Conservation (phyloP, 345 rosid species). For the Abelmoschus esculentus region DNA sequence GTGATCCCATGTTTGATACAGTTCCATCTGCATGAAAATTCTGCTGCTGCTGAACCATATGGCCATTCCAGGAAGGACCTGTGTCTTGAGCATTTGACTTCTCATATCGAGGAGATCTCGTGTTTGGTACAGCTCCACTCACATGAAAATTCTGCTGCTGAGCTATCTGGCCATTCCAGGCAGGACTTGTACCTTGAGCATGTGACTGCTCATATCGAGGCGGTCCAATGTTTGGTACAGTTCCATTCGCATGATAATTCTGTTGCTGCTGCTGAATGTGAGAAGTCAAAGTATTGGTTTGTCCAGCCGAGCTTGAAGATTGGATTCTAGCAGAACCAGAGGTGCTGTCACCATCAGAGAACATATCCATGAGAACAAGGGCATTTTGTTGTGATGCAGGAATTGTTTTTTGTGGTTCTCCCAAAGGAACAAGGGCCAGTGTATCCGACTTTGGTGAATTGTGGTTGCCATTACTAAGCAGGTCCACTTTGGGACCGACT, state of each 20-base stretch:
- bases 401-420: slow-evolving; percentile 46
- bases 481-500: slow-evolving; percentile 66
- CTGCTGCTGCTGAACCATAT: slow-evolving; percentile 28
- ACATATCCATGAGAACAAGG: slow-evolving; percentile 80
- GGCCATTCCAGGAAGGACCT: background rate
- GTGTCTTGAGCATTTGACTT: background rate
- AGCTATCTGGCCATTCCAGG: background rate
- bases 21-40: background rate
- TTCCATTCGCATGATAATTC: background rate
- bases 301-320: slow-evolving; percentile 35
- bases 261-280: slow-evolving; percentile 54
- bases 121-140: background rate
- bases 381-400: slow-evolving; percentile 72
- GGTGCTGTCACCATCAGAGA: slow-evolving; percentile 43
- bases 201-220: background rate
- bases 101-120: background rate
- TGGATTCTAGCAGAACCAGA: slow-evolving; percentile 45
- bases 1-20: slow-evolving; percentile 27
- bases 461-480: slow-evolving; percentile 87
- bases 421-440: slow-evolving; percentile 81
- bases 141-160: slow-evolving; percentile 12
- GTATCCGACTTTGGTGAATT: slow-evolving; percentile 56
- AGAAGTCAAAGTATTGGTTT: slow-evolving; percentile 36
- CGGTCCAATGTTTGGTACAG: background rate
- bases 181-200: background rate